Conservation (phyloP, 257 asterid species). For the Solanum ossicruentum region DNA sequence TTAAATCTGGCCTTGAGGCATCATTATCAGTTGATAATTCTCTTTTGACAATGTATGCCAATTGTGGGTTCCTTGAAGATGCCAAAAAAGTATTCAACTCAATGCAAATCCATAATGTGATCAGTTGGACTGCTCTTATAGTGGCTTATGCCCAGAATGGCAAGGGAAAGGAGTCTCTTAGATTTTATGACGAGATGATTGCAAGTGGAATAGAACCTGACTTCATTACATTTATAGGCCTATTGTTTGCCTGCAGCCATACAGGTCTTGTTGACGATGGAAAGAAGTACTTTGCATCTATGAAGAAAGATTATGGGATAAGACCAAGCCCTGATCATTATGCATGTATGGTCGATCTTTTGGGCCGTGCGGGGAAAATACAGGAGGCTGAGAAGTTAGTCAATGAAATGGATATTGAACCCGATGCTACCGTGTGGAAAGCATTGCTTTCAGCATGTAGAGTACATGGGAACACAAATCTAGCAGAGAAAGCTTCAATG, state of each 20-base stretch:
- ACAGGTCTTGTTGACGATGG: conserved; percentile 65
- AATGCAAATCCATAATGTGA: conserved; percentile 43
- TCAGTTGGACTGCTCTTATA: conserved; percentile 79
- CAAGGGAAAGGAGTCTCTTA: conserved; percentile 37
- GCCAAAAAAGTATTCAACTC: conserved; percentile 37
- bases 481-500: conserved; percentile 53
- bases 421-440: conserved; percentile 73
- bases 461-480: conserved; percentile 40
- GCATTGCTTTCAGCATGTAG: conserved; percentile 66
- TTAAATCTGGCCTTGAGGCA: conserved; percentile 28
- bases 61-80: conserved; percentile 56
- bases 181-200: conserved; percentile 47
- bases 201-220: conserved; percentile 58
- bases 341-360: conserved; percentile 78
- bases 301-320: conserved; percentile 47
- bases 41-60: conserved; percentile 57
- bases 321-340: conserved; percentile 60
- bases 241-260: conserved; percentile 87
- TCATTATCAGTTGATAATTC: conserved; percentile 56
- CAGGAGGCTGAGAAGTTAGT: conserved; percentile 53
- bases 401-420: conserved; percentile 31
- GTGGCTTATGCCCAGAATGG: conserved; percentile 71
- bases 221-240: conserved; percentile 60
- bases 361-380: conserved; percentile 65
- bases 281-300: conserved; percentile 36